Base-by-base conservation (phyloP, 345 rosid species). In the Citrus inodora region DNA sequence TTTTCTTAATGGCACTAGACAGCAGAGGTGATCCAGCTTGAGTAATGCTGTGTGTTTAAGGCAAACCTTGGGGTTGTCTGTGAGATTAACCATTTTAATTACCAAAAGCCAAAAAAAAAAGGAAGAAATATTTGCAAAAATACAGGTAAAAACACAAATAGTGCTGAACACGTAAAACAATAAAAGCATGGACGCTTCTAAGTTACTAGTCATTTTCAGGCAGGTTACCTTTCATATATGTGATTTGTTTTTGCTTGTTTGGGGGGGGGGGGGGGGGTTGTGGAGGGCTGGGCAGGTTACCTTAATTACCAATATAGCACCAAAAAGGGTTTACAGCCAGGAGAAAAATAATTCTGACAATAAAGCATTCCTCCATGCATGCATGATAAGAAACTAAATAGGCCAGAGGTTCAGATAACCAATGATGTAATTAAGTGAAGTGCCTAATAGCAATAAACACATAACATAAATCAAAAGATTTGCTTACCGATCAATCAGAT, bases 401-500 rank as follows among this genome's bases (percentile, higher is more conserved):
- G 37, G 9, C 32, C 48, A 63, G 17, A 73, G 38, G 40, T 55
- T 56, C 30, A 11, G 58, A 72, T 14, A 32, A 71, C 48, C 64
- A 56, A 56, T 60, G 37, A 72, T n/a, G 37, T n/a, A 9, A 40
- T n/a, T 62, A 0, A 42, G 51, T 21, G 16, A 75, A 30, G 32
- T 62, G 38, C 32, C 59, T 28, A 24, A 70, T 51, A 70, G 74
- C 25, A 48, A 48, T 16, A 48, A 17, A n/a, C 53, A 48, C 6
- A n/a, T 21, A 74, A 55, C 21, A 80, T 61, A 22, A 40, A 63
- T 32, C 42, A 76, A 53, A 76, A 9, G n/a, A 63, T 48, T 61
- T 25, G 77, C 89, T 87, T 84, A 94, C 99, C 94, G 87, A 77
- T 97, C 90, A 80, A 97, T 88, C 53, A 97, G 87, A 89, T 94